Evolutionary conservation across 2,329 filamentous ascomycete genomes (phyloP), one percentile per base, ranked within the genome.

Genomic region (Clarireedia hainanense): DNA sequence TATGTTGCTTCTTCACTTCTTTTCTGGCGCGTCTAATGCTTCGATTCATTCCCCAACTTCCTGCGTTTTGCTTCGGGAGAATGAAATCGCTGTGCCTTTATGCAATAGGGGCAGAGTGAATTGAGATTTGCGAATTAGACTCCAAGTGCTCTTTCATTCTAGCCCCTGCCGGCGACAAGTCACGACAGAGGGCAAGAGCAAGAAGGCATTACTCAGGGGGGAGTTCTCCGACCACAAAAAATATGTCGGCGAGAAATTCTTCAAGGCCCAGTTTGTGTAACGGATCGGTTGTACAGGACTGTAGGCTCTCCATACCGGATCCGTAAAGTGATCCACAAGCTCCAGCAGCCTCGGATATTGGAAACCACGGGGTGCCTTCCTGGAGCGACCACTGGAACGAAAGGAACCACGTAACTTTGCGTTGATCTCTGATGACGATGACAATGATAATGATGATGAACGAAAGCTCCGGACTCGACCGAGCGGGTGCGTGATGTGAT

Each of bases 281-380:
- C 39, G 20, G 39, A 42, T 10, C 20, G n/a, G 39, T n/a, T 42
- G 9, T 37, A 37, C 36, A 37, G 36, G 7, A 42, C 39, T 9
- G 39, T 42, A 42, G 15, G 14, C 17, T n/a, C 39, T 42, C 15
- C 30, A 34, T 34, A 34, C 30, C 30, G 30, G 30, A 34, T 42
- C 5, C 39, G 39, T 42, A 9, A 9, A 42, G 42, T 27, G 47
- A 40, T 55, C 46, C 46, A 55, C 47, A 17, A 9, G 36, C 46
- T 24, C 26, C 36, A 20, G 12, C 14, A 17, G 15, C 6, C 6
- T 50, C 47, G 17, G 26, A 50, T 20, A 40, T 43, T 42, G 39
- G 34, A 50, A 15, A 55, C 43, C 46, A 36, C 37, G 37, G 47
- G 52, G 45, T 55, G 36, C 37, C 50, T 50, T 37, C 52, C 52